Conservation (phyloP, 345 rosid species). For the Hibiscus mutabilis region DNA sequence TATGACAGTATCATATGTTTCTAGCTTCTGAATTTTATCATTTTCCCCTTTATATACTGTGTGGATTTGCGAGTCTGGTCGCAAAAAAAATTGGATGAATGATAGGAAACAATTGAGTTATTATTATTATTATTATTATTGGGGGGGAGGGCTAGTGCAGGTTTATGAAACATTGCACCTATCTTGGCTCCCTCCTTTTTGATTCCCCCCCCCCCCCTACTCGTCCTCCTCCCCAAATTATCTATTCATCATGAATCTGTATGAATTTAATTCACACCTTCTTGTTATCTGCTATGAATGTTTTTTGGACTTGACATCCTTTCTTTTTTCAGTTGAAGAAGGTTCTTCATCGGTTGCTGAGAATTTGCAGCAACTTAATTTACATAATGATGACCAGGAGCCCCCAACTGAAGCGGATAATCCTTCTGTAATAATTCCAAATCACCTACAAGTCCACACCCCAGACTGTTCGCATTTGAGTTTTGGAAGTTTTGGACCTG, state of each 20-base stretch:
- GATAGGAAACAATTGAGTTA: neutral
- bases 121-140: too few species aligned
- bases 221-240: too few species aligned
- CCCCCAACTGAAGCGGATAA: constrained; percentile 47
- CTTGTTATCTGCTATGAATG: neutral
- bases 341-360: constrained; percentile 43
- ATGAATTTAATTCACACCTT: too few species aligned
- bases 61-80: neutral
- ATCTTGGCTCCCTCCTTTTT: neutral
- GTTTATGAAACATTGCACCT: neutral
- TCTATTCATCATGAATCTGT: too few species aligned
- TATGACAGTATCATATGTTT: neutral
- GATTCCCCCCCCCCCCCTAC: neutral
- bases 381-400: constrained; percentile 51
- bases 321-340: constrained; percentile 53
- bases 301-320: neutral
- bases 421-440: constrained; percentile 83
- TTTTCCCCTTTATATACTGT: neutral
- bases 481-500: constrained; percentile 91
- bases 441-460: constrained; percentile 79
- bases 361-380: constrained; percentile 47
- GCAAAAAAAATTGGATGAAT: neutral
- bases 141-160: too few species aligned
- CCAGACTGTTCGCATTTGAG: constrained; percentile 85
- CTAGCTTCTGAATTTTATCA: neutral